Evolutionary conservation across 2,329 filamentous ascomycete species (phyloP), one percentile per base, ranked within the genome.

Genomic region (Trichoderma oligosporum): DNA sequence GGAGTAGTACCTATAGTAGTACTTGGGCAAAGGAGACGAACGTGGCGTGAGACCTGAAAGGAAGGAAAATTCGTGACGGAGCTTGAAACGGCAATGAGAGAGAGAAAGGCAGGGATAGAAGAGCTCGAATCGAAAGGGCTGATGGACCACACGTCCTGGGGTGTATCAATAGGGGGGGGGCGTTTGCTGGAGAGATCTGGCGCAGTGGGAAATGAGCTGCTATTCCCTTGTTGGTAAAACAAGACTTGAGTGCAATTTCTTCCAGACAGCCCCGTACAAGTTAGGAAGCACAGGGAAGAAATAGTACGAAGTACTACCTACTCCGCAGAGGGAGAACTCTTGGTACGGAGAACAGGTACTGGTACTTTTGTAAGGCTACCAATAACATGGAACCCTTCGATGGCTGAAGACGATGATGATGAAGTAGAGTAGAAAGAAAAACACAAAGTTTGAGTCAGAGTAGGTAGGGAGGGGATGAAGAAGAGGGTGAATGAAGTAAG

Each of bases 61-160:
- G 35, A 46, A 48, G 44, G 42, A 46, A 53, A 42, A 49, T 42
- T 45, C 57, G 53, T 46, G 48, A 57, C 52, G 47, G 47, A 42
- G 42, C 57, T 53, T 60, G 57, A 61, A 60, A 61, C 60, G 57
- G 57, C 57, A 60, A 16, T 56, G 59, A 44, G 56, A 57, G 46
- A 14, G n/a, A n/a, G n/a, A 29, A 24, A 58, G 35, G 53, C 60
- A 60, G 53, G 60, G 60, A 54, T 60, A 36, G 36, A 16, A n/a
- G 31, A 53, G 27, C 33, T 48, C 35, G 44, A 48, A 56, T 55
- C 52, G 52, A 55, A 49, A 56, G 39, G 57, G 41, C 51, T 55
- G 53, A 59, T 44, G 44, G 51, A 18, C 44, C 44, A 22, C 52
- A 44, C 52, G 57, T 59, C 47, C 35, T 27, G 44, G 51, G 38